Percentiles rank a stretch among this genome's conserved stretches.
phyloP scores from a whole-genome alignment of 768 basidiomycete species.

The Boletus reticuloceps region DNA sequence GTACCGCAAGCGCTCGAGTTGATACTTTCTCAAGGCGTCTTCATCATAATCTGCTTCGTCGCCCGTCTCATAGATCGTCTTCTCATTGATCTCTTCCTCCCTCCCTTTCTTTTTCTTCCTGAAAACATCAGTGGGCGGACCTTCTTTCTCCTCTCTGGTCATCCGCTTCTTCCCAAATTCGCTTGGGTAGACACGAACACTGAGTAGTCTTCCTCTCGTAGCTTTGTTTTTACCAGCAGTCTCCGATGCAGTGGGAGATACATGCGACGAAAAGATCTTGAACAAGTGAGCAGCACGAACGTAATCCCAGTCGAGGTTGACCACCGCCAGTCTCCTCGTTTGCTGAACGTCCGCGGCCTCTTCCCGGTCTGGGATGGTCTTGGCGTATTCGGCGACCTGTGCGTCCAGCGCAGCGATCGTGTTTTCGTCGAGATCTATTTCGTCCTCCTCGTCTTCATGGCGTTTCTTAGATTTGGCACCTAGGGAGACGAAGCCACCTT shows the following conservation, averaged over 20 bases:
- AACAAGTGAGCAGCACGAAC: slow-evolving; percentile 86
- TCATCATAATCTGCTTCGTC: slow-evolving; percentile 82
- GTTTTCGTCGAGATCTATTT: slow-evolving; percentile 81
- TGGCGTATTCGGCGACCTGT: slow-evolving; percentile 61
- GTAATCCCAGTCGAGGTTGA: slow-evolving; percentile 98
- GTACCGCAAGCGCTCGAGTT: slow-evolving; percentile 88
- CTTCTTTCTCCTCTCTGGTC: slow-evolving; percentile 83
- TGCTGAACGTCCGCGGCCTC: slow-evolving; percentile 38
- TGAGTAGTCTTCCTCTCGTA: slow-evolving; percentile 65
- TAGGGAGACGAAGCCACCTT: slow-evolving; percentile 47
- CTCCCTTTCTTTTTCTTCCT: slow-evolving; percentile 42
- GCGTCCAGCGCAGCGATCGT: slow-evolving; percentile 69
- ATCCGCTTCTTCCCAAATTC: slow-evolving; percentile 89
- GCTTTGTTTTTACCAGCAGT: slow-evolving; percentile 19
- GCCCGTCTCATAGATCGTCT: slow-evolving; percentile 62
- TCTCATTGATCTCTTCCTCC: slow-evolving; percentile 58
- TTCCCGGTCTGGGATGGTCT: slow-evolving; percentile 45
- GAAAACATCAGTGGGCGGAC: slow-evolving; percentile 86
- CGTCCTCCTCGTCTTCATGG: slow-evolving; percentile 38
- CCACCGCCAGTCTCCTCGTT: slow-evolving; percentile 79
- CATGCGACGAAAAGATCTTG: slow-evolving; percentile 87
- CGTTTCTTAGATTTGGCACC: slow-evolving; percentile 37
- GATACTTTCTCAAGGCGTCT: slow-evolving; percentile 85
- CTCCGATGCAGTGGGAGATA: slow-evolving; percentile 52
- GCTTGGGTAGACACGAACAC: slow-evolving; percentile 86